Evolutionary conservation across 2,329 filamentous ascomycete species (phyloP), one percentile per base, ranked within the genome.

Genomic region (Monilinia vaccinii-corymbosi): DNA sequence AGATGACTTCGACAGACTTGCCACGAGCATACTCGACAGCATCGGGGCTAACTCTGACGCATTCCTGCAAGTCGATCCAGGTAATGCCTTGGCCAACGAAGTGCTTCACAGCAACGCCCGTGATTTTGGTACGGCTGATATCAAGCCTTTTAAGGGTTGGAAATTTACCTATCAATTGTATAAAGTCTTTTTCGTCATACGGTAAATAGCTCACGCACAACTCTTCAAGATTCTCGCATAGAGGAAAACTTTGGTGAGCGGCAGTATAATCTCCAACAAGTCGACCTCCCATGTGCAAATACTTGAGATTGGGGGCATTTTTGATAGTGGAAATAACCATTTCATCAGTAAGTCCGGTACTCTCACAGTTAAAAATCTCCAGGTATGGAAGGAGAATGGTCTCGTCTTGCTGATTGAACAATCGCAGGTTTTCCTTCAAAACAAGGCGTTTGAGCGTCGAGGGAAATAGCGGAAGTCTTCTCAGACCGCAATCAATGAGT

Each of bases 51-150:
- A 71, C 58, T 3, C 53, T 18, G 3, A 46, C 13, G 42, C 72
- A 73, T 28, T 67, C 60, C 34, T 66, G 64, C 1, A 72, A 47
- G 23, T 61, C 65, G 2, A 74, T 60, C 25, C 50, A 65, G 21
- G 65, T 62, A 11, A 73, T 50, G 9, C 70, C 70, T 32, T 36
- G 65, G 9, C 65, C 53, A 14, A 73, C 68, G 25, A 73, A 65
- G 6, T 64, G 46, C 58, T 69, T 72, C n/a, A 74, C 64, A 21
- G 70, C 68, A 23, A 72, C 67, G 8, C 72, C 72, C 1, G 72
- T 73, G 48, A 73, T 63, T 23, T 65, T 63, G 0, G 71, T 71
- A 4, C 32, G 13, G 3, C 63, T 63, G 1, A 73, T 51, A 60
- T 69, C 62, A 11, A 74, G 56, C 34, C 42, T 67, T 31, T 63